Evolutionary conservation across 2,329 filamentous ascomycete genomes (phyloP).

Genomic region (Dactylonectria macrodidyma): DNA sequence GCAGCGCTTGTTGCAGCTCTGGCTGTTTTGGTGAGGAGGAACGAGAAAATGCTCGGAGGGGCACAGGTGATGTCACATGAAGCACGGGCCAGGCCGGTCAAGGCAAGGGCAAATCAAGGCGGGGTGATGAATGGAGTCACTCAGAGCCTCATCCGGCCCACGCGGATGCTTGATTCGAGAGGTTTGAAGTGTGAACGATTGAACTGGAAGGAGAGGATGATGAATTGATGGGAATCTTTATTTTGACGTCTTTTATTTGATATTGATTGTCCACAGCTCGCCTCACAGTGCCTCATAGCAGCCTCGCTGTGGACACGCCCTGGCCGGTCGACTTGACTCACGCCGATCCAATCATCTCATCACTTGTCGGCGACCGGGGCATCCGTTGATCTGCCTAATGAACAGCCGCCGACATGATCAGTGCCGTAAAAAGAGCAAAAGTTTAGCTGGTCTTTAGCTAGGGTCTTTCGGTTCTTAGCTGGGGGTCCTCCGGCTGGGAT

Average conservation of each 20-base stretch:
- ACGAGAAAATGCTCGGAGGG: constrained; percentile 40
- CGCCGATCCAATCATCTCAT: constrained; percentile 34
- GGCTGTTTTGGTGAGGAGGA: constrained; percentile 42
- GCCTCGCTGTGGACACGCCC: constrained; percentile 11
- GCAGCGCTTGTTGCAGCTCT: constrained; percentile 24
- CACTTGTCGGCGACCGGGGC: neutral
- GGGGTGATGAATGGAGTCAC: constrained; percentile 20
- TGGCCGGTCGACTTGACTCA: constrained; percentile 43
- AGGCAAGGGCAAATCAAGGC: constrained; percentile 5
- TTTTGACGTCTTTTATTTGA: neutral
- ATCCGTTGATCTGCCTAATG: neutral
- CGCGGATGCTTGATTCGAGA: neutral
- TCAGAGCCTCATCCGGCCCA: constrained; percentile 23
- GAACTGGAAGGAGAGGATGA: neutral
- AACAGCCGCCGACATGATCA: neutral
- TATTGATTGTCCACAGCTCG: neutral
- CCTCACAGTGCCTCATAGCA: neutral
- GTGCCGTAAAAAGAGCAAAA: neutral
- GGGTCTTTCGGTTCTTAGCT: no score
- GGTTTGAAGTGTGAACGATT: neutral
- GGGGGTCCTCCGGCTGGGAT: constrained; percentile 10
- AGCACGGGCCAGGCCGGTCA: constrained; percentile 39
- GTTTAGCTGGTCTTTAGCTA: no score
- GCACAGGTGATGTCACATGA: constrained; percentile 48
- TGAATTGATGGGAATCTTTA: neutral